Base-by-base conservation (phyloP, 345 rosid species). In the Melastoma malabathricum region DNA sequence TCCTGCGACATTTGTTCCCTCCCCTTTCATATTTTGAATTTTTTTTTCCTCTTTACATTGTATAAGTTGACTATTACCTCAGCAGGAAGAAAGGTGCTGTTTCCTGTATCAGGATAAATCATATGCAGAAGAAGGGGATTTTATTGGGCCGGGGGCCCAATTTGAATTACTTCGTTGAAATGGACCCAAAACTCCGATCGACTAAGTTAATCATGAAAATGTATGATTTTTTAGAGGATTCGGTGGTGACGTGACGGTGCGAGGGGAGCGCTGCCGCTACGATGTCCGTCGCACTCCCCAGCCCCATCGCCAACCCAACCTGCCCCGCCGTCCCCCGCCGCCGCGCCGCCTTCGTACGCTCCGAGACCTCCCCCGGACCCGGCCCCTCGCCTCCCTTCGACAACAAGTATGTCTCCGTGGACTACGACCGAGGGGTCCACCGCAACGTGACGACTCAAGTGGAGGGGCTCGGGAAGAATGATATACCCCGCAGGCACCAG, bases 381-480 rank as follows among this genome's bases (percentile, higher is more conserved):
- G 48, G 59, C 66, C 55, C 53, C 13, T 44, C 73, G 0, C 77
- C 82, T 15, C 70, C 83, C 64, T 70, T 58, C 57, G 81, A 73
- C 67, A 66, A 66, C 27, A 81, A 72, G 49, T 65, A 78, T 0
- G 90, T 60, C 2, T 66, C 58, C 63, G 97, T 85, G 19, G 87
- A 89, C 73, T 89, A 89, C 69, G 93, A 85, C 72, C 57, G 58
- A 19, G 95, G 97, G 23, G 5, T 31, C 38, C 63, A 73, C 49
- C 86, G 81, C 60, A 74, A 63, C 44, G 83, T 83, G 44, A 72
- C 73, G 29, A 74, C 83, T 57, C 81, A 70, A 2, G 63, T 85
- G 38, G 61, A 63, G 54, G 97, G 97, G 43, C 55, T 81, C 61
- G 56, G 78, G 46, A 83, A 83, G 74, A 59, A 69, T 29, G 81